Evolutionary conservation across 176 grass and related monocot genomes (phyloP).

Genomic region (Urochloa ruziziensis): DNA sequence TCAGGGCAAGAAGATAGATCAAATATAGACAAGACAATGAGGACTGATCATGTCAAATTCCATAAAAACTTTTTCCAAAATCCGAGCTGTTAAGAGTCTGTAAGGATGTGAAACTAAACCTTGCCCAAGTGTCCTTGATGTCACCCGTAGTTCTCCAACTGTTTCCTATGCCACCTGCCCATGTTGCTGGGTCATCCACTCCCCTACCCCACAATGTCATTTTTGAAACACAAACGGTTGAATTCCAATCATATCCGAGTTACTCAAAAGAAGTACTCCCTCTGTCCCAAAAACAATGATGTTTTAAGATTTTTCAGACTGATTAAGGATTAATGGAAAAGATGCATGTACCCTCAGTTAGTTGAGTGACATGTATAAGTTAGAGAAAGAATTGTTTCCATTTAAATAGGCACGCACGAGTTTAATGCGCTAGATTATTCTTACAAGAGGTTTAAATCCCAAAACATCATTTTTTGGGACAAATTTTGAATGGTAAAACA

Average conservation of each 20-base stretch:
- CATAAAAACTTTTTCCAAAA: neutral
- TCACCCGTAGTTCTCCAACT: constrained; percentile 73
- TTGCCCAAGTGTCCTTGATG: constrained; percentile 56
- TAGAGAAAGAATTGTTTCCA: too few species aligned
- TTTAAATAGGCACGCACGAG: too few species aligned
- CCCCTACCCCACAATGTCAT: constrained; percentile 35
- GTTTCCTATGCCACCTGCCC: constrained; percentile 53
- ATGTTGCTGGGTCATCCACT: constrained; percentile 46
- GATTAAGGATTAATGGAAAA: too few species aligned
- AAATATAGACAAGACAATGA: neutral
- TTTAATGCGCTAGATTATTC: too few species aligned
- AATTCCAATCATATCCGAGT: neutral
- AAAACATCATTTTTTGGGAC: too few species aligned
- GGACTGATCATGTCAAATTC: neutral
- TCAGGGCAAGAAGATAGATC: neutral
- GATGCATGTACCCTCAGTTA: too few species aligned
- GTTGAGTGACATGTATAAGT: too few species aligned
- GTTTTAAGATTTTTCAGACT: too few species aligned
- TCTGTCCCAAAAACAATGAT: too few species aligned
- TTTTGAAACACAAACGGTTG: neutral
- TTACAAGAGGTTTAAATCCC: too few species aligned
- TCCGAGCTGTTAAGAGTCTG: neutral
- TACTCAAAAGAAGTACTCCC: neutral
- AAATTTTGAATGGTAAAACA: too few species aligned
- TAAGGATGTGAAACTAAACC: constrained; percentile 22